Evolutionary conservation across 176 grass and related monocot species (phyloP).

Genomic region (Elymus sibiricus): DNA sequence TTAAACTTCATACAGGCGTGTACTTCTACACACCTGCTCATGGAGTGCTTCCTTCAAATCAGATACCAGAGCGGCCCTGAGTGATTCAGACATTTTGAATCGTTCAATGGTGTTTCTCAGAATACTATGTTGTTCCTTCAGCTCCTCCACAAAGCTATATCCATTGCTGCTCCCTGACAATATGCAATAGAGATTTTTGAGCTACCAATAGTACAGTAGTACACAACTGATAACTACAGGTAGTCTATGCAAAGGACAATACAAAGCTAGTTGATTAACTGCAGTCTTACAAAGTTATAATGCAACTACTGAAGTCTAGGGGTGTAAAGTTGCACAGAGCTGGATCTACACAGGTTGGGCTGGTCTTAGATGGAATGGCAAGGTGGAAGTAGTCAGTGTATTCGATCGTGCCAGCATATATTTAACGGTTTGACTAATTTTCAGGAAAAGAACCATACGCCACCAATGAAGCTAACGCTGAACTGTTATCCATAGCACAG

Average conservation of each 20-base stretch:
- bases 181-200: slow-evolving; percentile 30
- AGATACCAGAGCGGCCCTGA: slow-evolving; percentile 51
- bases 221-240: neutral
- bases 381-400: neutral
- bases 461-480: neutral
- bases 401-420: neutral
- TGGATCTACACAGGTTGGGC: slow-evolving; percentile 9
- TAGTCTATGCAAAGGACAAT: slow-evolving; percentile 8
- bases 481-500: neutral
- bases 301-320: neutral
- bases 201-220: neutral
- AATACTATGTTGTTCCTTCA: slow-evolving; percentile 56
- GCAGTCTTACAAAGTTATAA: slow-evolving; percentile 4
- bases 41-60: slow-evolving; percentile 67
- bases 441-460: neutral
- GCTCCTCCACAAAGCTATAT: slow-evolving; percentile 41
- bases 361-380: neutral
- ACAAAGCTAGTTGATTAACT: slow-evolving; percentile 11
- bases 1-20: neutral
- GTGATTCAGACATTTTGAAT: slow-evolving; percentile 63
- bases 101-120: slow-evolving; percentile 66
- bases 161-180: slow-evolving; percentile 45
- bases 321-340: slow-evolving; percentile 7
- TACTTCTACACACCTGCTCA: slow-evolving; percentile 65
- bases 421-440: neutral